Evolutionary conservation across 306 rosid genomes (phyloP).

Genomic region (Cicer pinnatifidum): DNA sequence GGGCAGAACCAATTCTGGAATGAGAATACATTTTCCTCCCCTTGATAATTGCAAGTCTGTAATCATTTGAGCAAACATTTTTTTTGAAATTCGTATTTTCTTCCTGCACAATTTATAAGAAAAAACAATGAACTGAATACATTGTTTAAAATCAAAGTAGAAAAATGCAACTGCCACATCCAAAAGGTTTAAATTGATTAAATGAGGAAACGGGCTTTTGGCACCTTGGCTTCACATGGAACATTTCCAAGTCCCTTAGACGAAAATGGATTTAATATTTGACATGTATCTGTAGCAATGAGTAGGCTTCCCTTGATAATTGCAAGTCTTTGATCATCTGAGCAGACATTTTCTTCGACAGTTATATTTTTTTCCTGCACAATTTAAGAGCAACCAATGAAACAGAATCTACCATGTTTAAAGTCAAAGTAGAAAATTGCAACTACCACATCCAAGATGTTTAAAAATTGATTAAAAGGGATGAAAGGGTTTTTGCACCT

Average conservation of each 20-base stretch:
- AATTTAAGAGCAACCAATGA: slow-evolving; percentile 38
- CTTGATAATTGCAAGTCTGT: slow-evolving; percentile 40
- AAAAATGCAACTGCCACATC: slow-evolving; percentile 14
- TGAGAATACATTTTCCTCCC: slow-evolving; percentile 45
- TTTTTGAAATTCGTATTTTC: slow-evolving; percentile 46
- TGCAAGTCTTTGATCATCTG: slow-evolving; percentile 44
- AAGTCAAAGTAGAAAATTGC: slow-evolving; percentile 22
- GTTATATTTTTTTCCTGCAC: slow-evolving; percentile 56
- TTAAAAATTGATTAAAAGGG: slow-evolving; percentile 28
- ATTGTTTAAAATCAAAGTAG: slow-evolving; percentile 29
- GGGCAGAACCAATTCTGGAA: slow-evolving; percentile 38
- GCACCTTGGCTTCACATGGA: slow-evolving; percentile 52
- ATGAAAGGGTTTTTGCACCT: slow-evolving; percentile 49
- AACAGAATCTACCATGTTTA: slow-evolving; percentile 36
- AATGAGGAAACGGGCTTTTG: slow-evolving; percentile 28
- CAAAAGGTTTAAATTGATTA: slow-evolving; percentile 25
- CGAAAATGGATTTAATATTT: slow-evolving; percentile 46
- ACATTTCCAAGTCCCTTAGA: slow-evolving; percentile 40
- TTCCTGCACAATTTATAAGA: slow-evolving; percentile 54
- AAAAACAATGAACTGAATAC: slow-evolving; percentile 36
- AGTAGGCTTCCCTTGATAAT: slow-evolving; percentile 45
- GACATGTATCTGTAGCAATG: slow-evolving; percentile 38
- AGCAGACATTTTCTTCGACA: slow-evolving; percentile 44
- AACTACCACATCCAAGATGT: slow-evolving; percentile 26
- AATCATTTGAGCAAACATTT: slow-evolving; percentile 44